These are phyloP conservation scores for Psidium friedrichsthalianum DNA, from an alignment of 345 rosid genomes.

Conservation along the genomic window DNA sequence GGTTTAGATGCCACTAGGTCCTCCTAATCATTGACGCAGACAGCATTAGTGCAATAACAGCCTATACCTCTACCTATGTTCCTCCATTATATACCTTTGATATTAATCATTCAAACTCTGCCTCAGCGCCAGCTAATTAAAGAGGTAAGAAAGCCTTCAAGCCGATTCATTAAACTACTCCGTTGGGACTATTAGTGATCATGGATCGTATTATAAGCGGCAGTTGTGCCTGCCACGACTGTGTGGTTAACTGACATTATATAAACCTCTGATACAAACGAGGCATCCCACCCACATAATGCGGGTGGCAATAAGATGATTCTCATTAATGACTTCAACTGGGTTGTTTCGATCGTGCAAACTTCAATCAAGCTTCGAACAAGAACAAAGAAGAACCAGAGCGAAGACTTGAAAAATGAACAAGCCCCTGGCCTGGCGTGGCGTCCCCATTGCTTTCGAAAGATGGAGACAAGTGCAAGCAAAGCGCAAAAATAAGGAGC, in stretches of 20 bases:
- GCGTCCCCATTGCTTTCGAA: neutral
- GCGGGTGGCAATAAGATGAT: neutral
- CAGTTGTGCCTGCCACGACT: neutral
- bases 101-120: neutral
- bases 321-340: neutral
- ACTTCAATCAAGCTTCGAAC: neutral
- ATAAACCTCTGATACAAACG: neutral
- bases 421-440: neutral
- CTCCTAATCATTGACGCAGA: neutral
- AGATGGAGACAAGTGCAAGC: slow-evolving; percentile 25
- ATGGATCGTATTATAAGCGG: neutral
- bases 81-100: neutral
- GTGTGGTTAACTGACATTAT: neutral
- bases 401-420: neutral
- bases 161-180: neutral
- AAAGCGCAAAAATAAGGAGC: slow-evolving; percentile 11
- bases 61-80: neutral
- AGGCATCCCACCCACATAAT: neutral
- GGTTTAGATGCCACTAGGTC: neutral
- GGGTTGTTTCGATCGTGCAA: neutral
- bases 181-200: neutral
- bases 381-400: neutral
- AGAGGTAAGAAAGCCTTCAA: neutral
- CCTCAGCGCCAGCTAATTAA: neutral
- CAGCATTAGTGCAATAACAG: neutral